Base-by-base conservation (phyloP, 2,329 filamentous ascomycete species). In the Colletotrichum sp. region DNA sequence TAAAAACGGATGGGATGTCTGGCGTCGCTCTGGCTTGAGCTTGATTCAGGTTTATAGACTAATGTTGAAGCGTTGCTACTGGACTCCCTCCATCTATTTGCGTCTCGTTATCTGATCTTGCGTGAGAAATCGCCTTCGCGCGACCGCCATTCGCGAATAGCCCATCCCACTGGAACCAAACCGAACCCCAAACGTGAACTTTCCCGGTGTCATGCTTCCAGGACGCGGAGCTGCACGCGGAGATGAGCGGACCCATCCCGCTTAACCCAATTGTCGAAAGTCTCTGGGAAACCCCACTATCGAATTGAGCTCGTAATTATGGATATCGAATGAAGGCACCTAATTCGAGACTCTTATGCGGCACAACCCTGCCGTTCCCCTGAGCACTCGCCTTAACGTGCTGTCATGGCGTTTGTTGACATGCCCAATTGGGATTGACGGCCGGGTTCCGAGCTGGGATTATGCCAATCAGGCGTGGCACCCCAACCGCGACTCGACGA, bases 31-130 rank as follows among this genome's bases (percentile, higher is more conserved):
- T 57, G 63, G 69, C 57, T 62, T 64, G 57, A 65, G 59, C 71
- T 63, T 60, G 12, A 74, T 59, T 48, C n/a, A 62, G 48, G 63
- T 72, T 68, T 62, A 64, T 75, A 75, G 73, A 75, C 32, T 75
- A 75, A 72, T 75, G 26, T 68, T 60, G 73, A 75, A 73, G 73
- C 70, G 63, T 75, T 75, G 73, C 73, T 75, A 75, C 73, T 75
- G 73, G 73, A 75, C 73, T 73, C 73, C 73, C 73, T 75, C 73
- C 73, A 75, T 32, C 28, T 75, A 68, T 34, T 59, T 22, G 57
- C 73, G 64, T 22, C 73, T 64, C 63, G 55, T 63, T 39, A 55
- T n/a, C 26, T 36, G 36, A 57, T 4, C 12, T 63, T 16, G 32
- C 12, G 55, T 34, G 24, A 8, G 9, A 22, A 22, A 13, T 10